A percentile compares a stretch with the other conserved stretches of the same genome.
phyloP scores from a whole-genome alignment of 495 filamentous ascomycete species.

The Trichoderma parareesei region DNA sequence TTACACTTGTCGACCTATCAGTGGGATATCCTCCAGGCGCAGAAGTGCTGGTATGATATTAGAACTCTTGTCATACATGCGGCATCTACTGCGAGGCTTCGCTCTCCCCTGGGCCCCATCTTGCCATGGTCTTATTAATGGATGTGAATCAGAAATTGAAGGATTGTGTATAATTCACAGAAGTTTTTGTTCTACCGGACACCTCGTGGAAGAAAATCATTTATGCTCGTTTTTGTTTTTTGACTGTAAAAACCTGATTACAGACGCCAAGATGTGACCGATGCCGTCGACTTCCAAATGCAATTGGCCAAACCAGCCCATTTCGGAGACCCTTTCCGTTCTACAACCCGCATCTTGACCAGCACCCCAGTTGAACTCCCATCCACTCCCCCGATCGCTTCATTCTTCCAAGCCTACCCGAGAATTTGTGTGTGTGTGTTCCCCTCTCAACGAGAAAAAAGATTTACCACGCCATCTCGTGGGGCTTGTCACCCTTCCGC shows the following conservation, averaged over 20 bases:
- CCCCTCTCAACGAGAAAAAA: neutral
- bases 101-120: neutral
- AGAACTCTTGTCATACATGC: too few relatives aligned
- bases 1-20: too few relatives aligned
- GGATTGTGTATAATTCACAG: neutral
- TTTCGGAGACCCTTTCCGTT: conserved; percentile 35
- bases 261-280: conserved; percentile 51
- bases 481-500: conserved; percentile 95
- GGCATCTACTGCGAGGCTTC: too few relatives aligned
- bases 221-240: conserved; percentile 38
- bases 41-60: too few relatives aligned
- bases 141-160: neutral
- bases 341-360: conserved; percentile 20
- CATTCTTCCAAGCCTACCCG: neutral
- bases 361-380: conserved; percentile 17
- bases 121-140: neutral
- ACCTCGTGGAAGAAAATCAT: conserved; percentile 15
- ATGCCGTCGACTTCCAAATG: conserved; percentile 49
- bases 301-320: conserved; percentile 46
- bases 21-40: too few relatives aligned
- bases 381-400: neutral
- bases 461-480: conserved; percentile 87
- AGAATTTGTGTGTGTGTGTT: neutral
- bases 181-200: neutral
- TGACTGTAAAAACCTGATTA: conserved; percentile 51